A percentile compares a stretch with the other conserved stretches of the same genome.
phyloP scores from a whole-genome alignment of 805 yeast species.

The Babjeviella inositovora region DNA sequence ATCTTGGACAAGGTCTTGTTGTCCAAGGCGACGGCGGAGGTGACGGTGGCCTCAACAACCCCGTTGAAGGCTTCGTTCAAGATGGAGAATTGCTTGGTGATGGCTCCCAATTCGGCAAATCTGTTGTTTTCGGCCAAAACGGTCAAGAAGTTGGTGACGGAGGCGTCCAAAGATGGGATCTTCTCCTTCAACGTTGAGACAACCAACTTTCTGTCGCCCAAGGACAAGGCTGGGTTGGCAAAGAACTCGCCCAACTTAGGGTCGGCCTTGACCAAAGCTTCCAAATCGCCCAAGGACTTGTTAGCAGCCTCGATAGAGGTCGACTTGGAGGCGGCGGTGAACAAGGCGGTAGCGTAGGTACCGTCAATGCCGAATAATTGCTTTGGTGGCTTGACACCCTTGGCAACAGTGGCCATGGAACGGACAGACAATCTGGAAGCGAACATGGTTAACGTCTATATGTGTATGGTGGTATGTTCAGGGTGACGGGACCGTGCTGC shows the following conservation, averaged over 20 bases:
- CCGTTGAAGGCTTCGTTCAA: conserved; percentile 86
- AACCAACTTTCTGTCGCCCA: conserved; percentile 57
- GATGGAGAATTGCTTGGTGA: conserved; percentile 56
- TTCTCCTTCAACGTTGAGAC: conserved; percentile 25
- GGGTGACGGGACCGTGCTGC: conserved; percentile 1
- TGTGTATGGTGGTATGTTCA: conserved; percentile 1
- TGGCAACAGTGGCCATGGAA: conserved; percentile 58
- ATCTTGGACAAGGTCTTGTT: conserved; percentile 63
- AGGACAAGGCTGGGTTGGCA: conserved; percentile 71
- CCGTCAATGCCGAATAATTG: conserved; percentile 94
- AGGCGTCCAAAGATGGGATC: conserved; percentile 42
- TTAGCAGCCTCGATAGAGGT: conserved; percentile 59
- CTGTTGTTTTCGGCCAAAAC: conserved; percentile 94
- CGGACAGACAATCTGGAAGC: conserved; percentile 54
- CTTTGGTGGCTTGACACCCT: conserved; percentile 67
- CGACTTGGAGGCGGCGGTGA: conserved; percentile 78
- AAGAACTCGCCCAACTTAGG: conserved; percentile 44
- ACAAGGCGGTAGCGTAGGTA: conserved; percentile 91
- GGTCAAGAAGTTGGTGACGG: conserved; percentile 63
- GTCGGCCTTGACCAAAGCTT: conserved; percentile 42
- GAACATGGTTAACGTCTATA: conserved; percentile 1
- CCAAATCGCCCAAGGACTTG: conserved; percentile 44
- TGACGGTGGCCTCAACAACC: conserved; percentile 82
- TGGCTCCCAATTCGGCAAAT: conserved; percentile 47
- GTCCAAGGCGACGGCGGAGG: conserved; percentile 78